Conservation (phyloP, 345 rosid genomes). For the Arabidopsis thaliana region DNA sequence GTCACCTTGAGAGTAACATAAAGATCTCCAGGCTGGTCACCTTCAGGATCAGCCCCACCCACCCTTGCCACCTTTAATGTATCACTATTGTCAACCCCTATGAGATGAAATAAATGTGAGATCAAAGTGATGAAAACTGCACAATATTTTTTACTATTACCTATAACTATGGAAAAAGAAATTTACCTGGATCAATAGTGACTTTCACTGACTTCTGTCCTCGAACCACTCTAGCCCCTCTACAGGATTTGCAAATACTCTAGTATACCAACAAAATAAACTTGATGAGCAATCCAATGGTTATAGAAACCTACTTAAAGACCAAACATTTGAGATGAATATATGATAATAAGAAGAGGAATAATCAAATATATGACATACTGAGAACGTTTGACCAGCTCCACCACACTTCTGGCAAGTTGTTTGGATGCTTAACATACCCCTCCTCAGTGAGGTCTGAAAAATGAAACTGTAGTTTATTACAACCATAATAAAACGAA, state of each 20-base stretch:
- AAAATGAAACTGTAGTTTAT: conserved; percentile 6
- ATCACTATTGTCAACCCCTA: conserved; percentile 86
- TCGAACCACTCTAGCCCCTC: conserved; percentile 74
- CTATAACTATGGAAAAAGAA: neutral
- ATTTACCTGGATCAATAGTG: conserved; percentile 81
- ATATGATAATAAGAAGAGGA: neutral
- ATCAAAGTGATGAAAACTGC: neutral
- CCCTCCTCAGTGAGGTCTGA: conserved; percentile 66
- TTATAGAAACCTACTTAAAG: conserved; percentile 16
- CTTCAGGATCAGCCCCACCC: conserved; percentile 98
- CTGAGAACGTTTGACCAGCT: conserved; percentile 75
- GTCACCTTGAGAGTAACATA: conserved; percentile 77
- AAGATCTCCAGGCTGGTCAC: conserved; percentile 95
- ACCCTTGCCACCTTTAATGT: conserved; percentile 71
- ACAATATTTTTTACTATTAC: neutral
- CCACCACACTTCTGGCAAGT: conserved; percentile 86
- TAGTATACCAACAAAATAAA: conserved; percentile 47
- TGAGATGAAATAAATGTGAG: conserved; percentile 30
- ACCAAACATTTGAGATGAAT: conserved; percentile 14
- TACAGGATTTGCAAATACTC: conserved; percentile 92
- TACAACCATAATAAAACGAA: neutral
- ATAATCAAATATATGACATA: conserved; percentile 46
- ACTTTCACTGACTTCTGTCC: conserved; percentile 86
- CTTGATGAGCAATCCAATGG: conserved; percentile 15
- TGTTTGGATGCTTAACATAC: conserved; percentile 70